Percentiles rank a stretch among this genome's conserved stretches.
Evolutionary conservation across 2,329 filamentous ascomycete genomes (phyloP).

Genomic region (Monosporascus sp.): DNA sequence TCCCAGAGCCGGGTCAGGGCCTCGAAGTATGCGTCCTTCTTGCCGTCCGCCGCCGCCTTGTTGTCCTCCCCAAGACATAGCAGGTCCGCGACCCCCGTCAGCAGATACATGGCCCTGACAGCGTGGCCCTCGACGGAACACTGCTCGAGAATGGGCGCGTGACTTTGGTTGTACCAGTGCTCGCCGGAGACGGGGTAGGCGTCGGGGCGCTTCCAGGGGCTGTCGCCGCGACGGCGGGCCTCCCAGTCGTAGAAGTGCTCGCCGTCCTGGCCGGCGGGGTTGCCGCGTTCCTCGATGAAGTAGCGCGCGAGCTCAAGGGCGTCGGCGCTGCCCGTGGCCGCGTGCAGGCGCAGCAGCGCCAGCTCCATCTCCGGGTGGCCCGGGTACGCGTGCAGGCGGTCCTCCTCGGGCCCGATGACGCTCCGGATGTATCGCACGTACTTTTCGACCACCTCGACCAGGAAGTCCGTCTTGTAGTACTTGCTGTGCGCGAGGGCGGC

Average conservation of each 20-base stretch:
- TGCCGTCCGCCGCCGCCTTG: neutral
- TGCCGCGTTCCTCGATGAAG: constrained; percentile 55
- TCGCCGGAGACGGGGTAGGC: constrained; percentile 37
- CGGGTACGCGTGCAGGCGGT: constrained; percentile 53
- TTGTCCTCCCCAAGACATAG: constrained; percentile 30
- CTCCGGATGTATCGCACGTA: constrained; percentile 48
- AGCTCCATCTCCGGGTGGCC: constrained; percentile 54
- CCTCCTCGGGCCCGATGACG: constrained; percentile 44
- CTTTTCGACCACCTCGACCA: constrained; percentile 47
- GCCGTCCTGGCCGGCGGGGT: constrained; percentile 41
- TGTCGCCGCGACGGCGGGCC: constrained; percentile 43
- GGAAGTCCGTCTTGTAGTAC: constrained; percentile 43
- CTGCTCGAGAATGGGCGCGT: constrained; percentile 49
- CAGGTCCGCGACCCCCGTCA: constrained; percentile 53
- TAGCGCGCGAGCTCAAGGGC: constrained; percentile 45
- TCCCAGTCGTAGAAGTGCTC: constrained; percentile 52
- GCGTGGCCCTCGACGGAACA: constrained; percentile 52
- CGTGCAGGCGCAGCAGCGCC: constrained; percentile 33
- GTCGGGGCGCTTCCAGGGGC: constrained; percentile 39
- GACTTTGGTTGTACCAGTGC: constrained; percentile 52
- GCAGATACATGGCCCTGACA: constrained; percentile 56
- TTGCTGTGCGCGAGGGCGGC: constrained; percentile 52
- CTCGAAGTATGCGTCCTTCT: constrained; percentile 25
- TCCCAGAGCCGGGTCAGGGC: constrained; percentile 48
- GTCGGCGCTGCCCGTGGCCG: constrained; percentile 27